Percentiles rank a stretch among this genome's conserved stretches.
phyloP scores from a whole-genome alignment of 2,329 filamentous ascomycete species.

The Drechslera avenae region DNA sequence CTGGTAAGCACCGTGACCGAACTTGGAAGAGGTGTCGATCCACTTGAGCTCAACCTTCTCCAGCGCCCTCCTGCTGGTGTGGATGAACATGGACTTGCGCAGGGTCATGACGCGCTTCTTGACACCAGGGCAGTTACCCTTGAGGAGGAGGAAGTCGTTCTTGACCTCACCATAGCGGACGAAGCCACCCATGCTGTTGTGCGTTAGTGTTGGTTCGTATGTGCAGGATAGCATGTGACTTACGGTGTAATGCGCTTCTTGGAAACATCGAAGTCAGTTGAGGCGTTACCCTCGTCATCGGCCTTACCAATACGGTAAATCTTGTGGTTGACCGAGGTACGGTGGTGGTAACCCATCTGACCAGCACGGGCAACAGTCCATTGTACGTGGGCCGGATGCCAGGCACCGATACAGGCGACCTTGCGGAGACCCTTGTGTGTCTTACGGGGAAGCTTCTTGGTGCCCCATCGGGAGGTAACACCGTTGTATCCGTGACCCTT shows the following conservation, averaged over 20 bases:
- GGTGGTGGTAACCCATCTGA: slow-evolving; percentile 99
- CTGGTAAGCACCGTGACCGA: slow-evolving; percentile 99
- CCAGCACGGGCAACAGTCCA: slow-evolving; percentile 99
- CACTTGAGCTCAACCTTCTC: slow-evolving; percentile 99
- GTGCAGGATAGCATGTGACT: slow-evolving; percentile 53
- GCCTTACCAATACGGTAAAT: slow-evolving; percentile 98
- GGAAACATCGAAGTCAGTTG: slow-evolving; percentile 93
- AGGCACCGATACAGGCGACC: slow-evolving; percentile 99
- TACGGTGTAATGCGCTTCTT: slow-evolving; percentile 99
- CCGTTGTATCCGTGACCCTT: slow-evolving; percentile 99
- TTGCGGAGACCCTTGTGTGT: slow-evolving; percentile 99
- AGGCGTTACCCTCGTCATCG: slow-evolving; percentile 86
- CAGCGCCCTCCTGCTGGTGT: slow-evolving; percentile 92
- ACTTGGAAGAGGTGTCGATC: slow-evolving; percentile 99
- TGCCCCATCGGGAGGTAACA: slow-evolving; percentile 98
- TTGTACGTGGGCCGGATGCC: slow-evolving; percentile 99
- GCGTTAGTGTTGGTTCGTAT: slow-evolving; percentile 44
- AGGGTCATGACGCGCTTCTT: slow-evolving; percentile 99
- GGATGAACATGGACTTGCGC: slow-evolving; percentile 97
- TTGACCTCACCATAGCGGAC: slow-evolving; percentile 99
- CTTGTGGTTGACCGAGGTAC: slow-evolving; percentile 99
- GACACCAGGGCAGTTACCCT: slow-evolving; percentile 95
- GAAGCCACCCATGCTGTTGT: slow-evolving; percentile 90
- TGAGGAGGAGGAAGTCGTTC: slow-evolving; percentile 98
- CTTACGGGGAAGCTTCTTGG: slow-evolving; percentile 99